Evolutionary conservation across 1,139 yeast genomes (phyloP), one percentile per base, ranked within the genome.

Genomic region (Meyerozyma carpophila): DNA sequence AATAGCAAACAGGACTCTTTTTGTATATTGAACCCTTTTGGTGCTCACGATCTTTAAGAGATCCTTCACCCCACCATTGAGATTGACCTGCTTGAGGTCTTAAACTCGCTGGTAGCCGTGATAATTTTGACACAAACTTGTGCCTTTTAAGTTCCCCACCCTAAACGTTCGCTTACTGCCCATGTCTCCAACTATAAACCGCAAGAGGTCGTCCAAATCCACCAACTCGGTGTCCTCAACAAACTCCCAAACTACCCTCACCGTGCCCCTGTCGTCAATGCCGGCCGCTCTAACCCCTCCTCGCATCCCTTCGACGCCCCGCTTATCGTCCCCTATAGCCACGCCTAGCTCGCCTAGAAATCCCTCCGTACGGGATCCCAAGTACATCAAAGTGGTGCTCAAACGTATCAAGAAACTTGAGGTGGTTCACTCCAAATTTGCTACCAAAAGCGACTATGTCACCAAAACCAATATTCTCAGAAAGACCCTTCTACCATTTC

Each of bases 401-500:
- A 68, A 68, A 44, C 70, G 65, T 47, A 69, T 66, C 52, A 77
- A 76, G 51, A 60, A 61, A 41, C 57, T 79, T 39, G 80, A 77
- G 43, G 59, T 69, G 24, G 72, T 73, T 5, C 58, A 77, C 39
- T 54, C 61, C 37, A 79, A 77, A 53, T 81, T 80, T 54, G 64
- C 65, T 37, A 66, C 81, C 25, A 78, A 79, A 52, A 67, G 73
- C 40, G 65, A 65, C 40, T 79, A 82, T 8, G 67, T 82, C 2
- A 61, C 75, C 28, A 81, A 81, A 54, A 78, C 93, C 8, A 88
- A 87, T 57, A 71, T 82, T 13, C 65, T 88, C 21, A 68, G 96
- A 25, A 68, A 87, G 2, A 66, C 81, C 2, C 65, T 88, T n/a
- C 64, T 88, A 21, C 85, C 90, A 4, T 84, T 82, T 55, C 65